These are phyloP conservation scores for Toxoplasma gondii DNA, from an alignment of 169 alveolate species.

Conservation along the genomic window DNA sequence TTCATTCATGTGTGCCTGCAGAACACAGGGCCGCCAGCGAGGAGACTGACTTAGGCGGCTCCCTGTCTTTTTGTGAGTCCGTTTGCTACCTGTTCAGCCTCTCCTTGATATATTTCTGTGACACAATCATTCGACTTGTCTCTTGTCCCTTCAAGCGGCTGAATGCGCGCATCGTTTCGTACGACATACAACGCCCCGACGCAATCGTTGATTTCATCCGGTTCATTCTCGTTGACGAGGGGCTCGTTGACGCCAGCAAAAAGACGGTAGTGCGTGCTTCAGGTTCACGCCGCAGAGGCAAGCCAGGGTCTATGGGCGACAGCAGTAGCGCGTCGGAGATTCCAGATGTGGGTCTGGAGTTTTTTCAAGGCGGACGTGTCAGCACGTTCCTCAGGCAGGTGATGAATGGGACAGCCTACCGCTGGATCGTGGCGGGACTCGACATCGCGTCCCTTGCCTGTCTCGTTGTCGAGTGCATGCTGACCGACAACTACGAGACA, in stretches of 20 bases:
- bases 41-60: background rate
- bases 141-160: background rate
- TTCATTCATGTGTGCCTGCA: background rate
- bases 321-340: background rate
- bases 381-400: conserved; percentile 9
- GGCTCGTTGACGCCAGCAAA: background rate
- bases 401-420: conserved; percentile 30
- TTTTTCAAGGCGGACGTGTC: conserved; percentile 7
- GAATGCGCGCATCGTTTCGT: background rate
- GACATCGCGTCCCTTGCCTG: conserved; percentile 48
- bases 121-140: background rate
- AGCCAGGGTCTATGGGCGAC: background rate
- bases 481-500: background rate
- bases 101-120: background rate
- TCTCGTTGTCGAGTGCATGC: conserved; percentile 49
- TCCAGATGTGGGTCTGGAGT: background rate
- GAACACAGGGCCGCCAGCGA: background rate
- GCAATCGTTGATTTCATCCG: background rate
- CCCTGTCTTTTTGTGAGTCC: conserved; percentile 1
- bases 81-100: background rate
- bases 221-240: conserved; percentile 10
- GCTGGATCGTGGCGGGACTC: conserved; percentile 43
- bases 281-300: background rate
- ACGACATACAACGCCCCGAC: conserved; percentile 26
- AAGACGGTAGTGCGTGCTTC: background rate